Evolutionary conservation across 108 stramenopile species (phyloP), one percentile per base, ranked within the genome.

Genomic region (Skeletonema menzelii): DNA sequence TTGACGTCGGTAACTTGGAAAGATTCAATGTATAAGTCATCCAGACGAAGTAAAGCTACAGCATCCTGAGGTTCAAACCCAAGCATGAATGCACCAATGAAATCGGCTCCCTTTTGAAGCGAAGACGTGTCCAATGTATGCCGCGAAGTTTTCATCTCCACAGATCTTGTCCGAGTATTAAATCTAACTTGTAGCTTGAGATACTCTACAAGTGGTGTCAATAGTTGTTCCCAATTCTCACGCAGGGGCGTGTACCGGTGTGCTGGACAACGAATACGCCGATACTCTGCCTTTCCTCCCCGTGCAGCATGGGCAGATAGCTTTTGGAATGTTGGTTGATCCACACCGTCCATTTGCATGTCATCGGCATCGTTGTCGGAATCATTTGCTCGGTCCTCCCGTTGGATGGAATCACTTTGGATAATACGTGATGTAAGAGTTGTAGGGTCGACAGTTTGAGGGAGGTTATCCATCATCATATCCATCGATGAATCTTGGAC

Each of bases 61-160:
- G 99, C 97, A 85, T 99, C 99, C 64, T 93, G 94, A 7, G 98
- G 97, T 68, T 99, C 99, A 63, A 99, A 99, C 12, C 99, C 99
- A 77, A 98, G 74, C 96, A 98, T 96, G 79, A 98, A 99, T 28
- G 97, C 98, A 32, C 87, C 77, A n/a, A 97, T 89, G 77, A 98
- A 99, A 77, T 99, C 98, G 8, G 96, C 95, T 24, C 93, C 97
- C 72, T 98, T 98, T 80, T 98, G 97, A 13, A 98, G 84, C 8
- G 95, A 92, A 12, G 92, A 91, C 20, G 85, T 67, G 70, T 98
- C 97, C 27, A 91, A 46, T 10, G 99, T 99, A 58, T 96, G 93
- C 17, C 73, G 71, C 11, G 95, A 96, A 8, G 97, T 96, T 77
- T 97, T 97, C 91, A 99, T 84, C 73, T 99, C 99, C 0, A 99